A percentile compares a stretch with the other conserved stretches of the same genome.
Evolutionary conservation across 2,329 filamentous ascomycete species (phyloP).

Genomic region (Xylogone sp.): DNA sequence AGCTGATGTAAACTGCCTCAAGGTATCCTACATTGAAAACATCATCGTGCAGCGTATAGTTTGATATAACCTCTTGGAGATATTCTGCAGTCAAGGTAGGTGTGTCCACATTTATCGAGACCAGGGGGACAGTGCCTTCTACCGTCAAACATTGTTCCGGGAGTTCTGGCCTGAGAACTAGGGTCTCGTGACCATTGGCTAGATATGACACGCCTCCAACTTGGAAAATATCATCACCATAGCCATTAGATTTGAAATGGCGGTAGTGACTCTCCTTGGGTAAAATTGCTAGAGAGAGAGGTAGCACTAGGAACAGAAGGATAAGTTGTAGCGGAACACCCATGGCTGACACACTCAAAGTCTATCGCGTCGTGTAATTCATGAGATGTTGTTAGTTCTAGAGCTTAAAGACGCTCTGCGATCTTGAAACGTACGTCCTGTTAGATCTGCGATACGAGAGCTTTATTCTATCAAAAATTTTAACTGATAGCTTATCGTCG

Average conservation of each 20-base stretch:
- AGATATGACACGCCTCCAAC: constrained; percentile 34
- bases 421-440: too few species aligned
- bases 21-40: constrained; percentile 34
- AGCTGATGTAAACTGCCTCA: constrained; percentile 27
- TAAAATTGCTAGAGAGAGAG: not conserved
- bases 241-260: not conserved
- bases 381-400: too few species aligned
- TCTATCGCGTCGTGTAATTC: too few species aligned
- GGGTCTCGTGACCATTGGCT: constrained; percentile 30
- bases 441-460: too few species aligned
- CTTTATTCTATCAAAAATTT: too few species aligned
- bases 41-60: constrained; percentile 31
- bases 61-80: constrained; percentile 25
- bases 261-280: not conserved
- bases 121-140: not conserved
- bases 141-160: constrained; percentile 19
- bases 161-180: constrained; percentile 30
- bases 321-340: not conserved
- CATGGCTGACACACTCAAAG: not conserved
- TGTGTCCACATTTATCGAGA: not conserved
- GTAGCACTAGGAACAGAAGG: not conserved
- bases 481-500: too few species aligned
- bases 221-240: constrained; percentile 30
- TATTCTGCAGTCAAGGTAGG: constrained; percentile 23
- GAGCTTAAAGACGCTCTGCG: too few species aligned